Evolutionary conservation across 805 yeast species (phyloP).

Genomic region (Kodamaea nitidulidarum): DNA sequence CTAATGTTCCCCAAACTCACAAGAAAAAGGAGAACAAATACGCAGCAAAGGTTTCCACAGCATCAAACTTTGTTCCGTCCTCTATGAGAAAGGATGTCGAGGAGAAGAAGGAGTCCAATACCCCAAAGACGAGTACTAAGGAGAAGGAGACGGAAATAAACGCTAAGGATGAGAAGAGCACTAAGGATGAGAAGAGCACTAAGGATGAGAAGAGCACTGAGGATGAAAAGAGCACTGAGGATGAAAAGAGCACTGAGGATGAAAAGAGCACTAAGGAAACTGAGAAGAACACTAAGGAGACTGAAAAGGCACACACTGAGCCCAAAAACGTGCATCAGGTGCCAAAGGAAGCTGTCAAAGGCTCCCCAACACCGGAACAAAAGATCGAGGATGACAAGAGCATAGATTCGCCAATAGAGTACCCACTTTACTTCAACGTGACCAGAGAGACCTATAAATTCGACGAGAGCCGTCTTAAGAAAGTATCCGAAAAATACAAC

Average conservation of each 20-base stretch:
- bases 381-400: neutral
- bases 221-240: neutral
- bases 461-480: neutral
- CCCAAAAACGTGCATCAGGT: no score
- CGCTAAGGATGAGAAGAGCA: neutral
- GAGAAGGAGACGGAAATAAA: neutral
- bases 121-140: neutral
- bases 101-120: constrained; percentile 2
- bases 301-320: no score
- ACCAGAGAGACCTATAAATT: constrained; percentile 3
- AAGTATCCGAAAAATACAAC: constrained; percentile 7
- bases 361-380: neutral
- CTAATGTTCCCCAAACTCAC: constrained; percentile 8
- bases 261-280: neutral
- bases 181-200: neutral
- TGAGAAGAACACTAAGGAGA: neutral
- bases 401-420: constrained; percentile 2
- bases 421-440: constrained; percentile 13
- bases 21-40: constrained; percentile 8
- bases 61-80: constrained; percentile 9
- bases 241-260: neutral
- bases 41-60: constrained; percentile 9
- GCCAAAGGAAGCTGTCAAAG: no score
- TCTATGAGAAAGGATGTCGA: constrained; percentile 3
- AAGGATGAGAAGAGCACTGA: neutral